Percentiles rank a stretch among this genome's conserved stretches.
Evolutionary conservation across 2,329 filamentous ascomycete species (phyloP).

Genomic region (Coniochaeta prunicola): DNA sequence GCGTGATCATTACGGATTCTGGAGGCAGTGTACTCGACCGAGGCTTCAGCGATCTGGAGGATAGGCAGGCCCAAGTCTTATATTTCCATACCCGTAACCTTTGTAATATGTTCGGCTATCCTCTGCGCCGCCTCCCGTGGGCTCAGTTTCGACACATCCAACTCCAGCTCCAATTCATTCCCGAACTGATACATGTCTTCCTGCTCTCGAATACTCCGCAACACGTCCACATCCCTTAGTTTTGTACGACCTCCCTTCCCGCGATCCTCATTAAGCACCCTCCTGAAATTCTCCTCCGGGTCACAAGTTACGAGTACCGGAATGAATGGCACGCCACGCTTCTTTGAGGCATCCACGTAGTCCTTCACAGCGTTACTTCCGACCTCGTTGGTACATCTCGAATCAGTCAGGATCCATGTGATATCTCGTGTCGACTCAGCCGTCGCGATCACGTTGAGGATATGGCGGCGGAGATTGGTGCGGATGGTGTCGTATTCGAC

Average conservation of each 20-base stretch:
- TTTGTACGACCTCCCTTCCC: slow-evolving; percentile 10
- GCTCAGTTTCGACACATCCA: slow-evolving; percentile 13
- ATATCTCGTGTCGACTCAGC: not conserved
- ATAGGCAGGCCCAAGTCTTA: not conserved
- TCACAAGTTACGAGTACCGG: slow-evolving; percentile 19
- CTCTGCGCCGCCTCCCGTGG: slow-evolving; percentile 49
- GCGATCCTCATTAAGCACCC: slow-evolving; percentile 7
- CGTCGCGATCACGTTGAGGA: slow-evolving; percentile 7
- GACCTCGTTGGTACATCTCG: slow-evolving; percentile 7
- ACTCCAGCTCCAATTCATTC: slow-evolving; percentile 9
- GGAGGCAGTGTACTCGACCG: no score
- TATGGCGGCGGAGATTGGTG: slow-evolving; percentile 1
- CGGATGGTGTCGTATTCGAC: slow-evolving; percentile 17
- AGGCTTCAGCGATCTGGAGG: no score
- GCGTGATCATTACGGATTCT: no score
- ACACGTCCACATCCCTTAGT: slow-evolving; percentile 13
- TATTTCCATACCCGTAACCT: not conserved
- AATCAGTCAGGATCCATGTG: slow-evolving; percentile 19
- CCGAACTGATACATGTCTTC: slow-evolving; percentile 16
- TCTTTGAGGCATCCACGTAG: slow-evolving; percentile 14
- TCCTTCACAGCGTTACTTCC: slow-evolving; percentile 9
- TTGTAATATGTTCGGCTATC: slow-evolving; percentile 20
- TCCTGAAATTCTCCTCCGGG: slow-evolving; percentile 17
- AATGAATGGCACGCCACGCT: slow-evolving; percentile 15
- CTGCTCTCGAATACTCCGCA: slow-evolving; percentile 13